These are phyloP conservation scores for Cavenderia fasciculata DNA, from an alignment of 78 protist species.

Conservation along the genomic window DNA sequence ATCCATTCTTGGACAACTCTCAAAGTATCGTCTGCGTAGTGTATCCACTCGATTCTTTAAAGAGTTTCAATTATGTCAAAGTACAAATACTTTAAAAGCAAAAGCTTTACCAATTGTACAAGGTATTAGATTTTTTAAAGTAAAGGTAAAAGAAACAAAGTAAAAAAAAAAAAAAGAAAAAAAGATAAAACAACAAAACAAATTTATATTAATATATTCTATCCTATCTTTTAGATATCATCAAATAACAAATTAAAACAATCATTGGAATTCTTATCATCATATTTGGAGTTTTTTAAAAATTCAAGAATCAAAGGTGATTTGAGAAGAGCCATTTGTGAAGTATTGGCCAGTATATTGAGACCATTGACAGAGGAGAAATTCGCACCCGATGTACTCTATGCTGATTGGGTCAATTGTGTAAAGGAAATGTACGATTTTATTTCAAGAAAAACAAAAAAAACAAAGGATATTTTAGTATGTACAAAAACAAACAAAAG, in stretches of 20 bases:
- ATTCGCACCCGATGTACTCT: conserved; percentile 47
- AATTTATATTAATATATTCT: not conserved
- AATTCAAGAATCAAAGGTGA: conserved; percentile 66
- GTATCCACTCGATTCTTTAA: conserved; percentile 58
- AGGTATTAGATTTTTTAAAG: conserved; percentile 69
- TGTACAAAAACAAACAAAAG: conserved; percentile 3
- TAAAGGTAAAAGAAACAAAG: conserved; percentile 20
- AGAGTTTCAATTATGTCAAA: conserved; percentile 55
- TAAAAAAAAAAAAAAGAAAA: not conserved
- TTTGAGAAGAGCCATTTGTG: conserved; percentile 55
- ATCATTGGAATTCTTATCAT: conserved; percentile 56
- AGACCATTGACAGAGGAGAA: conserved; percentile 70
- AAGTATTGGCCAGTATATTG: conserved; percentile 56
- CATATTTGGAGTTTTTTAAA: conserved; percentile 57
- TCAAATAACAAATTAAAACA: conserved; percentile 63
- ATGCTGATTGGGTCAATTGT: conserved; percentile 50
- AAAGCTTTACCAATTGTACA: conserved; percentile 48
- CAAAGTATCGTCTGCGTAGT: conserved; percentile 37
- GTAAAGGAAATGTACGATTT: conserved; percentile 51
- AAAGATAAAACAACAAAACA: not conserved
- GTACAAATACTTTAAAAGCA: not conserved
- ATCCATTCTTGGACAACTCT: conserved; percentile 49
- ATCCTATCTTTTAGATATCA: conserved; percentile 27
- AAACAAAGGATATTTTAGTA: conserved; percentile 47
- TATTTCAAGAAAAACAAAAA: conserved; percentile 59